phyloP scores from a whole-genome alignment of 2,329 filamentous ascomycete genomes.

The Fusarium hainanense region DNA sequence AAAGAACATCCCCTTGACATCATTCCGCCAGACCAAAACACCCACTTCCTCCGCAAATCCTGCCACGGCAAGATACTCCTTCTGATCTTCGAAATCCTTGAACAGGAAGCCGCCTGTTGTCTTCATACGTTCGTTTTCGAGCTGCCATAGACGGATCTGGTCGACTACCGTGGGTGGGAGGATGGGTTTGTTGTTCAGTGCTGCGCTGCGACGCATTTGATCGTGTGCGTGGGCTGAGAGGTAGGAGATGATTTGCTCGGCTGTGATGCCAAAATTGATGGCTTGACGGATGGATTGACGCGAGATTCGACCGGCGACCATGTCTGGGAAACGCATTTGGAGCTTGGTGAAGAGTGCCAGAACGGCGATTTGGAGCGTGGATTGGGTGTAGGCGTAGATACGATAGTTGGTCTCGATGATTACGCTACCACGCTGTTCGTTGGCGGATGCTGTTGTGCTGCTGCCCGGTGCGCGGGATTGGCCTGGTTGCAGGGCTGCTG shows the following conservation, averaged over 20 bases:
- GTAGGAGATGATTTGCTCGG: slow-evolving; percentile 95
- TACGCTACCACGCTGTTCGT: slow-evolving; percentile 79
- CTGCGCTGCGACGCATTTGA: slow-evolving; percentile 81
- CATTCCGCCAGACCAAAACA: slow-evolving; percentile 87
- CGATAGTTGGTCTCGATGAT: slow-evolving; percentile 99
- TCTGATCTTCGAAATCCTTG: slow-evolving; percentile 80
- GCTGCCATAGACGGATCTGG: slow-evolving; percentile 96
- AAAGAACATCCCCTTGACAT: slow-evolving; percentile 86
- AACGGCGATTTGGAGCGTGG: slow-evolving; percentile 92
- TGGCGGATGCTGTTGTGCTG: slow-evolving; percentile 49
- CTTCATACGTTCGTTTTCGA: slow-evolving; percentile 95
- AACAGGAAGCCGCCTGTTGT: slow-evolving; percentile 87
- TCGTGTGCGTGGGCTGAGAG: slow-evolving; percentile 93
- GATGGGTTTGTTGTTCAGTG: slow-evolving; percentile 71
- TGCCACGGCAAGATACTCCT: slow-evolving; percentile 76
- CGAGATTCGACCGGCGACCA: slow-evolving; percentile 91
- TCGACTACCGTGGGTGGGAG: slow-evolving; percentile 96
- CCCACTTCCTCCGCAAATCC: slow-evolving; percentile 91
- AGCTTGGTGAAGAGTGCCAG: slow-evolving; percentile 90
- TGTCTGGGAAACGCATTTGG: slow-evolving; percentile 90
- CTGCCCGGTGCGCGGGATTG: slow-evolving; percentile 51
- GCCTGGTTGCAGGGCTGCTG: slow-evolving; percentile 53
- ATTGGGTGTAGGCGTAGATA: slow-evolving; percentile 95
- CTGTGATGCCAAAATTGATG: slow-evolving; percentile 90
- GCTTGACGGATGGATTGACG: slow-evolving; percentile 89